Evolutionary conservation across 176 grass and related monocot genomes (phyloP), one percentile per base, ranked within the genome.

Genomic region (Aegilops bicornis): DNA sequence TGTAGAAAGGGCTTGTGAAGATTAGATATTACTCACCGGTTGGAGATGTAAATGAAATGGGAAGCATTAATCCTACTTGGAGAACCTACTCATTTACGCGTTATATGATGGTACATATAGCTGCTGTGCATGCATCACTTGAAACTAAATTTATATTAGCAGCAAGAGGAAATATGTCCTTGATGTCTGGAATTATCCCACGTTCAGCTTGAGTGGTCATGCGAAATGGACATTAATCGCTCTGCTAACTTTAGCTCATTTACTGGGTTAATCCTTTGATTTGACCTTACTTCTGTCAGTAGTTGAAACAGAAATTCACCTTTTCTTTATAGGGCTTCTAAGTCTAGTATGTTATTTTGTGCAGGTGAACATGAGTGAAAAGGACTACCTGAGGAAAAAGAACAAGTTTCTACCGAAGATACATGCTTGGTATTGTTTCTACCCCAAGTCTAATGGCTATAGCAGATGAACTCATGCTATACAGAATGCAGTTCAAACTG

Each of bases 351-450:
- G n/a, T 52, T 91, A 33, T 83, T 81, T 89, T 79, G 45, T 94
- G 50, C 82, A 98, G 96, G 96, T 98, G 67, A 98, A 98, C 67
- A 96, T 98, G 96, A 98, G 92, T 90, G 93, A 98, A 84, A 98
- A 86, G 87, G 93, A 98, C 59, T 98, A 94, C 81, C 93, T 94
- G 91, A 89, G 96, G 81, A 98, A 94, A 88, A 98, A 98, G 86
- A 98, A 98, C 92, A 98, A 98, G 71, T 98, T 98, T 72, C 77
- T 98, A 15, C 96, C 96, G 2, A 98, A 96, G 87, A 98, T 98
- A 87, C 96, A 98, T 79, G 80, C 96, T 36, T 98, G 96, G 96
- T 98, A 94, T 65, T 11, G 35, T 84, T 72, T 85, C 66, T 90
- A 75, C 27, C 45, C 42, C 73, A 31, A 32, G 23, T 76, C 16